phyloP scores from a whole-genome alignment of 176 grass and related monocot genomes.

The Chrysopogon serrulatus region DNA sequence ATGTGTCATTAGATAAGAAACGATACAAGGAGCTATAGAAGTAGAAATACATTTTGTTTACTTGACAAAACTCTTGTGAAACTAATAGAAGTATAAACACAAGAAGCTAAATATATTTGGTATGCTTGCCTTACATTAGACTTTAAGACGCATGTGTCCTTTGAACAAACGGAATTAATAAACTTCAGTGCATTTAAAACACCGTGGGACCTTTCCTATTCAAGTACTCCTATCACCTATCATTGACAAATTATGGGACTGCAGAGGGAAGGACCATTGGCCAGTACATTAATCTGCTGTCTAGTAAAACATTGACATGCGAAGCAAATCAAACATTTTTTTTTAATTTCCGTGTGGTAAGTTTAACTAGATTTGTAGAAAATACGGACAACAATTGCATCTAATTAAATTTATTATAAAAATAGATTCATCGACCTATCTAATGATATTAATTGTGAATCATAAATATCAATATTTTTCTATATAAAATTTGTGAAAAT shows the following conservation, averaged over 20 bases:
- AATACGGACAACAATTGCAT: too few relatives aligned
- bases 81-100: too few relatives aligned
- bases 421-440: too few relatives aligned
- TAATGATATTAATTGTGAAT: too few relatives aligned
- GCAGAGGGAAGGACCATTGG: not conserved
- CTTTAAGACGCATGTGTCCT: not conserved
- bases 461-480: too few relatives aligned
- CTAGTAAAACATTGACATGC: not conserved
- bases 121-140: not conserved
- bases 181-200: not conserved
- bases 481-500: too few relatives aligned
- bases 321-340: not conserved
- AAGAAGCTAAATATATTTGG: too few relatives aligned
- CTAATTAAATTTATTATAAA: too few relatives aligned
- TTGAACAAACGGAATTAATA: not conserved
- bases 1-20: not conserved
- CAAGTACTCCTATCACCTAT: not conserved
- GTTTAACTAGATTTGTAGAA: too few relatives aligned
- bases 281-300: not conserved
- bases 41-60: not conserved
- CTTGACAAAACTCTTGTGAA: not conserved
- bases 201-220: not conserved
- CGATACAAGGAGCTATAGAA: not conserved
- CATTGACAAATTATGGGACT: not conserved
- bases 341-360: too few relatives aligned